These are phyloP conservation scores for Chrysoporthe cubensis DNA, from an alignment of 2,329 filamentous ascomycete genomes.

Conservation along the genomic window DNA sequence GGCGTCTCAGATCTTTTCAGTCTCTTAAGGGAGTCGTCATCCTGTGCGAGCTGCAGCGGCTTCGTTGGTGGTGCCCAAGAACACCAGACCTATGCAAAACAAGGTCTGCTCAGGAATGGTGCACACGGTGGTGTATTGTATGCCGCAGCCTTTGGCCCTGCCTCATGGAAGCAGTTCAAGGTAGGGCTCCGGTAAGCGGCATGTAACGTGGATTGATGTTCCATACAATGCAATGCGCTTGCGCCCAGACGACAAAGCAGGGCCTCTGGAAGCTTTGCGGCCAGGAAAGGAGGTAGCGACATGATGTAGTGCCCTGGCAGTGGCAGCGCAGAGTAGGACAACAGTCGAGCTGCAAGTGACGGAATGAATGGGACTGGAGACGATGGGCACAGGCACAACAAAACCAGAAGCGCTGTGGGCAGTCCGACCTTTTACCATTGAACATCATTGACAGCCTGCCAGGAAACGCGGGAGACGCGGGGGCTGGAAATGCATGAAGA, in stretches of 20 bases:
- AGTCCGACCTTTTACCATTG: conserved; percentile 55
- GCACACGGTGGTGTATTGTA: conserved; percentile 42
- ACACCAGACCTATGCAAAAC: conserved; percentile 15
- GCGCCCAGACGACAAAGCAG: conserved; percentile 26
- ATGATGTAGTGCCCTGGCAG: conserved; percentile 17
- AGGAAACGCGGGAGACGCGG: background rate
- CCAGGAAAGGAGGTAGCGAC: conserved; percentile 22
- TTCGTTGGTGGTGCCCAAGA: conserved; percentile 41
- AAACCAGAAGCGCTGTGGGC: conserved; percentile 44
- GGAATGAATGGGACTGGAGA: conserved; percentile 31
- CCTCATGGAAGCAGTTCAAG: conserved; percentile 49
- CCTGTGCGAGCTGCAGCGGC: conserved; percentile 52
- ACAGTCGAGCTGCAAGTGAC: conserved; percentile 22
- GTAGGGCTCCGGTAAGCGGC: conserved; percentile 58
- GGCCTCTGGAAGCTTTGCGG: conserved; percentile 28
- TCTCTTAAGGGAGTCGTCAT: conserved; percentile 56
- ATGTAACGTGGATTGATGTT: conserved; percentile 29
- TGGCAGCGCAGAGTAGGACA: conserved; percentile 10
- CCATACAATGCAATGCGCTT: conserved; percentile 20
- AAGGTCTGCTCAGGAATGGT: conserved; percentile 11
- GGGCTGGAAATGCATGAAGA: background rate
- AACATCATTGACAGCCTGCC: conserved; percentile 47
- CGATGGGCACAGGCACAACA: conserved; percentile 34
- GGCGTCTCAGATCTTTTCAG: conserved; percentile 78
- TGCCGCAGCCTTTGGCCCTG: conserved; percentile 64